These are phyloP conservation scores for Colletotrichum limetticola DNA, from an alignment of 2,329 filamentous ascomycete genomes.

Conservation along the genomic window DNA sequence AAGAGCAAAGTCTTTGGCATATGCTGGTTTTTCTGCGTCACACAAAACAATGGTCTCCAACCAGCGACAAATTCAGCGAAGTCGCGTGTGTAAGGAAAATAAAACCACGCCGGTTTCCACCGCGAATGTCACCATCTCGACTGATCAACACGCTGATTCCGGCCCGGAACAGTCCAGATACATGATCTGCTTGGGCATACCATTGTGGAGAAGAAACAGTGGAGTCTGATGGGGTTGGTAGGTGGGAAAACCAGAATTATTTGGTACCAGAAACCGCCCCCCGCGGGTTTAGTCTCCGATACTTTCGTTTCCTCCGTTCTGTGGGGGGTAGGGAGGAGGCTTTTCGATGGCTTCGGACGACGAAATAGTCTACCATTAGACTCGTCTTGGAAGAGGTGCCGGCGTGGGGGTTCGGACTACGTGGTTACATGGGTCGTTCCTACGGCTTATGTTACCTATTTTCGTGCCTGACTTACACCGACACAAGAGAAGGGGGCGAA, in stretches of 20 bases:
- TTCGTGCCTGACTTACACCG: slow-evolving; percentile 15
- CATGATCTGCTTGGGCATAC: slow-evolving; percentile 20
- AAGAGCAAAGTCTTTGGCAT: not conserved
- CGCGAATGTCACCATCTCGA: slow-evolving; percentile 23
- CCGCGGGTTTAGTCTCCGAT: slow-evolving; percentile 12
- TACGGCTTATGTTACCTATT: not conserved
- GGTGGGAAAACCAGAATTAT: not conserved
- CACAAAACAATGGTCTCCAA: not conserved
- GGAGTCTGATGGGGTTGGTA: slow-evolving; percentile 22
- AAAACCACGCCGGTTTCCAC: slow-evolving; percentile 28
- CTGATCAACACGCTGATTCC: slow-evolving; percentile 19
- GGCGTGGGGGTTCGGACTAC: slow-evolving; percentile 23
- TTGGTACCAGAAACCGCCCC: slow-evolving; percentile 1
- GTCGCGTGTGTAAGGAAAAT: slow-evolving; percentile 1
- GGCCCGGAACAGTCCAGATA: slow-evolving; percentile 1
- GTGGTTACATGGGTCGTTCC: not conserved
- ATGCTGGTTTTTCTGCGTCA: slow-evolving; percentile 4
- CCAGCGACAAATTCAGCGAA: slow-evolving; percentile 29
- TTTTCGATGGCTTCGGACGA: slow-evolving; percentile 4
- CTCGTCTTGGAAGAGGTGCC: slow-evolving; percentile 1
- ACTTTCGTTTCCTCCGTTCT: slow-evolving; percentile 10
- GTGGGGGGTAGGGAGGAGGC: slow-evolving; percentile 22
- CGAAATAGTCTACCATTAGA: not conserved
- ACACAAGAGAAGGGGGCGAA: slow-evolving; percentile 1
- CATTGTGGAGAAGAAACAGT: slow-evolving; percentile 30